Base-by-base conservation (phyloP, 169 alveolate genomes). In the Cryptosporidium tyzzeri region DNA sequence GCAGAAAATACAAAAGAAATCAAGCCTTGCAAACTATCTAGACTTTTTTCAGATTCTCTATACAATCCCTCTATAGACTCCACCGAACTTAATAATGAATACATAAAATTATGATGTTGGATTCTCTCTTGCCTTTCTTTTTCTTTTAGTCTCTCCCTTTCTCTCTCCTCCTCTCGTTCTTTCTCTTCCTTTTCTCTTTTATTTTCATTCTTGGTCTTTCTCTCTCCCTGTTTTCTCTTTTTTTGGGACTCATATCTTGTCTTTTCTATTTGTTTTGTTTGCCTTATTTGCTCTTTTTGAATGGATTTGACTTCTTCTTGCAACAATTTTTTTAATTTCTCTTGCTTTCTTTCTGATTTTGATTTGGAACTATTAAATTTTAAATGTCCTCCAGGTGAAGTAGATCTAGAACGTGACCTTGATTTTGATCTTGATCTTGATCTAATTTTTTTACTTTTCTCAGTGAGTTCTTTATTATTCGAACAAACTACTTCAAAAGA, bases 121-220 rank as follows among this genome's bases (percentile, higher is more conserved):
- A 55, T 26, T 2, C 3, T 3, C 0, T n/a, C 67, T 12, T 23
- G 35, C 23, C 18, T 55, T 26, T 55, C 67, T 26, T 26, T 55
- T 55, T 55, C 67, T n/a, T 9, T 3, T 12, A 3, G 37, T 55
- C 67, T n/a, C 62, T 53, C 62, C n/a, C 62, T 53, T 23, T 53
- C 31, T 29, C 62, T 53, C 67, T n/a, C 35, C 67, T 55, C 67
- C 67, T 21, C 39, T 55, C 67, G 7, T 26, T 55, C 67, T 55
- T 1, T 23, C 67, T 55, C 35, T 21, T 55, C 67, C 67, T 55
- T 55, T 26, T 21, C 67, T 26, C 67, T 55, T 26, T 16, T 0
- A n/a, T n/a, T 2, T 1, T 55, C 67, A 7, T 55, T n/a, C 67
- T 3, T 55, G 31, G 10, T 6, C 12, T n/a, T 55, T 55, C 67